Evolutionary conservation across 192 early-diverging fungal species (phyloP).

Genomic region (Glomus cerebriforme): DNA sequence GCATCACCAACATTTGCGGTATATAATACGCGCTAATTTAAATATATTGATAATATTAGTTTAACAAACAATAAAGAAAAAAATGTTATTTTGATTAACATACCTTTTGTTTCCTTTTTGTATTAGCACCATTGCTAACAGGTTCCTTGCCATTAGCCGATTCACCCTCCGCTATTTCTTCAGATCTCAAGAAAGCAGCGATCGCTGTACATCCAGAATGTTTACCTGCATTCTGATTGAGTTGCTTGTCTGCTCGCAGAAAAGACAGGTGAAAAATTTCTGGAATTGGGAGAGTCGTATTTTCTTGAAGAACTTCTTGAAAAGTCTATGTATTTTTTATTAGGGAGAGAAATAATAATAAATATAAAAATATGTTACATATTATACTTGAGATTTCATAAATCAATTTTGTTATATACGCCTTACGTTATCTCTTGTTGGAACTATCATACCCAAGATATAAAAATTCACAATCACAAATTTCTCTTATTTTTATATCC

Average conservation of each 20-base stretch:
- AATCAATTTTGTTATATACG: neutral
- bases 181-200: slow-evolving; percentile 69
- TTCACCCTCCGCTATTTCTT: slow-evolving; percentile 34
- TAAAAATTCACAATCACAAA: neutral
- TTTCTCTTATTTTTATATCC: neutral
- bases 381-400: neutral
- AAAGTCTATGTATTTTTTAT: slow-evolving; percentile 60
- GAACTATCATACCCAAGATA: neutral
- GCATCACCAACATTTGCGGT: slow-evolving; percentile 98
- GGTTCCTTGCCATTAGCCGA: neutral
- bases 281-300: slow-evolving; percentile 63
- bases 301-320: slow-evolving; percentile 56
- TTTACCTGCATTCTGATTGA: slow-evolving; percentile 76
- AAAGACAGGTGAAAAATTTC: slow-evolving; percentile 85
- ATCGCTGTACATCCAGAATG: slow-evolving; percentile 92
- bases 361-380: neutral
- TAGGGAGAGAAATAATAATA: neutral
- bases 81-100: neutral
- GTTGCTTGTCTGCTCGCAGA: slow-evolving; percentile 76
- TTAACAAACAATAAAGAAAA: neutral
- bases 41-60: neutral
- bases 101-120: slow-evolving; percentile 28
- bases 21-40: slow-evolving; percentile 74
- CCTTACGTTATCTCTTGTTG: neutral
- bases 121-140: neutral